Conservation (phyloP, 1,284 basidiomycete genomes). For the Leccinum angustisporum region DNA sequence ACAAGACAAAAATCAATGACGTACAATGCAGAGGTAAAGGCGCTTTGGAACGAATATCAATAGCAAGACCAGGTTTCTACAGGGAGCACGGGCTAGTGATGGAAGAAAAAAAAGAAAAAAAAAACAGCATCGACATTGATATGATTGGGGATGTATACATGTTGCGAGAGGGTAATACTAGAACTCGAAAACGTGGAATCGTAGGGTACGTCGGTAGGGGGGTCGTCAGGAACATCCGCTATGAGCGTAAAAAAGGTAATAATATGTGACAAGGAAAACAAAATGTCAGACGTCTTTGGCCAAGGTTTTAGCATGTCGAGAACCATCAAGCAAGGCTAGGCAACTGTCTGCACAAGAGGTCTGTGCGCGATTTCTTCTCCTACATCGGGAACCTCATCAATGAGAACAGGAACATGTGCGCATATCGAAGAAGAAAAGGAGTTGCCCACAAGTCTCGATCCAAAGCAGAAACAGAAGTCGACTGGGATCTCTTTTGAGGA, state of each 20-base stretch:
- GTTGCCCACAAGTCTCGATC: background rate
- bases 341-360: background rate
- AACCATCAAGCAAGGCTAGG: background rate
- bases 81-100: background rate
- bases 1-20: background rate
- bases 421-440: background rate
- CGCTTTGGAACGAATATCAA: background rate
- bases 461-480: background rate
- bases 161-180: background rate
- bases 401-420: background rate
- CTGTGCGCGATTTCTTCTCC: background rate
- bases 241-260: background rate
- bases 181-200: background rate
- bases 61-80: background rate
- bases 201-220: constrained; percentile 8
- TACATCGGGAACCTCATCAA: background rate
- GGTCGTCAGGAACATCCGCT: background rate
- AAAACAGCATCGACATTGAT: background rate
- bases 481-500: background rate
- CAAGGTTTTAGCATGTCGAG: background rate
- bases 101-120: no score
- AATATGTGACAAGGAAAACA: constrained; percentile 3
- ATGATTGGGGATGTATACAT: background rate
- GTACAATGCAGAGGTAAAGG: background rate
- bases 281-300: background rate